phyloP scores from a whole-genome alignment of 2,329 filamentous ascomycete genomes.

The Pestalotiopsis sp. region DNA sequence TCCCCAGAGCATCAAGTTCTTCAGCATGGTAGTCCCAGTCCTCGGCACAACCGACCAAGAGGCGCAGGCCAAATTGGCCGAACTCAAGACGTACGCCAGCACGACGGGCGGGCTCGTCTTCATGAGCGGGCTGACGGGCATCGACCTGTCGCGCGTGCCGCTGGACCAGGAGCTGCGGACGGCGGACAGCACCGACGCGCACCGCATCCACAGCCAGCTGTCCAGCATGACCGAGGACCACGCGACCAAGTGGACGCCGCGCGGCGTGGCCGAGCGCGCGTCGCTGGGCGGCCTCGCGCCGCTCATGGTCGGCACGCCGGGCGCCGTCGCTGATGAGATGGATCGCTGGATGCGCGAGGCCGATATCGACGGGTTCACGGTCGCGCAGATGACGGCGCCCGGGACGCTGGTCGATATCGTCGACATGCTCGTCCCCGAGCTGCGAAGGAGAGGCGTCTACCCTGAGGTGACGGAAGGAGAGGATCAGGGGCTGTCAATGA shows the following conservation, averaged over 20 bases:
- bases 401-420: constrained; percentile 29
- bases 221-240: constrained; percentile 50
- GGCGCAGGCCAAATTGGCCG: constrained; percentile 52
- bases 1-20: constrained; percentile 59
- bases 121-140: constrained; percentile 61
- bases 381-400: constrained; percentile 28
- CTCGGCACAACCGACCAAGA: constrained; percentile 53
- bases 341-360: constrained; percentile 28
- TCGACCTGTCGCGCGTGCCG: constrained; percentile 60
- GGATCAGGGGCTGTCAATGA: constrained; percentile 46
- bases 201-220: constrained; percentile 51
- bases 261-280: constrained; percentile 41
- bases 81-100: constrained; percentile 53
- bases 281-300: constrained; percentile 38
- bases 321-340: constrained; percentile 28
- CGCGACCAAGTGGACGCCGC: constrained; percentile 47
- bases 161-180: constrained; percentile 61
- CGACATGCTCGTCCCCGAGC: constrained; percentile 28
- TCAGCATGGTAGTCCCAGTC: constrained; percentile 53
- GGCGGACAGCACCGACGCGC: constrained; percentile 54
- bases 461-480: constrained; percentile 25
- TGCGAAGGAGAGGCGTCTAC: constrained; percentile 29
- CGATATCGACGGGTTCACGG: constrained; percentile 30
- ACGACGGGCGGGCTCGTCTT: constrained; percentile 57
- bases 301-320: constrained; percentile 25